Base-by-base conservation (phyloP, 108 stramenopile genomes). In the Fragilaria crotonensis region DNA sequence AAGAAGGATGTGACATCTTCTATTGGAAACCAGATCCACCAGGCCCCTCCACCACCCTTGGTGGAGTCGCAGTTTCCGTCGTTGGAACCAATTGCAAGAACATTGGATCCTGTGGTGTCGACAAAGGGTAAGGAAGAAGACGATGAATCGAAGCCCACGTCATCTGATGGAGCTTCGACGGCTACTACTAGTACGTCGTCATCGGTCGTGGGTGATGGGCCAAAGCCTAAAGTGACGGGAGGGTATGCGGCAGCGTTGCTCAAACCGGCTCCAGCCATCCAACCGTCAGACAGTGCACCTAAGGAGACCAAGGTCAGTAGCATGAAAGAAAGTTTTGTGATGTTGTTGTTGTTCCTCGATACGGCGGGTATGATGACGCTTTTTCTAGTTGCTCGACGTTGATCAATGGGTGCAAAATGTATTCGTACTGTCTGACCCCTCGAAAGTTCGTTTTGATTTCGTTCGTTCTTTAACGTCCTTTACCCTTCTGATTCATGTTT, bases 391-490 rank as follows among this genome's bases (percentile, higher is more conserved):
- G 20, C 49, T 19, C 49, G 49, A 50, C 49, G 20, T 19, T 50
- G 49, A 19, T 50, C 20, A 7, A 21, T 50, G 49, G 49, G 23
- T 25, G 49, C 20, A 7, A 23, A 23, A n/a, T 19, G 49, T 50
- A 50, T 50, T 50, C 49, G 49, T 50, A 50, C 49, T 50, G 49
- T 50, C 49, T 50, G 49, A 50, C 23, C 49, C 20, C 17, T 5
- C 36, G 7, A 7, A 14, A 7, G 14, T 41, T 14, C 7, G 7
- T 41, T 41, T 41, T 14, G 14, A 41, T 41, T 41, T 11, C 36
- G 7, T 41, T 41, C n/a, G n/a, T n/a, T n/a, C n/a, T n/a, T n/a
- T n/a, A n/a, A n/a, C n/a, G n/a, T n/a, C n/a, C n/a, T n/a, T n/a
- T n/a, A n/a, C n/a, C n/a, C n/a, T n/a, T n/a, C n/a, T n/a, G n/a